A percentile compares a stretch with the other conserved stretches of the same genome.
Conservation (phyloP, 1,284 basidiomycete species). For the Sporisorium reilianum region DNA sequence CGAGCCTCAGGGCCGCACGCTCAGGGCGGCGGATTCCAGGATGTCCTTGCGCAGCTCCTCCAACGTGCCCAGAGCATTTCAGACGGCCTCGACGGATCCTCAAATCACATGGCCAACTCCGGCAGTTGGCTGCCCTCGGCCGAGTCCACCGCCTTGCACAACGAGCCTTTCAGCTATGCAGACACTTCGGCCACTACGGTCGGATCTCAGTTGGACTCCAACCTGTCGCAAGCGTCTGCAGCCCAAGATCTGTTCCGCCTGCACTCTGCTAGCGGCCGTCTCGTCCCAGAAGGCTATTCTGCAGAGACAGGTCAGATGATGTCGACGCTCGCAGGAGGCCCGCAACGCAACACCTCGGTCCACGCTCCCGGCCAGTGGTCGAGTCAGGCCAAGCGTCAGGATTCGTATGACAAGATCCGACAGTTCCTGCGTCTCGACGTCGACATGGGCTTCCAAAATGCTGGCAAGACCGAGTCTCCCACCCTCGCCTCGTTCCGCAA, state of each 20-base stretch:
- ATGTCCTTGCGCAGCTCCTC: constrained; percentile 45
- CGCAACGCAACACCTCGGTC: constrained; percentile 12
- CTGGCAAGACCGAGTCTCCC: constrained; percentile 47
- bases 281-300: constrained; percentile 36
- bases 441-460: constrained; percentile 56
- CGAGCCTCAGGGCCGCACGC: constrained; percentile 25
- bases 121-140: constrained; percentile 23
- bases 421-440: constrained; percentile 58
- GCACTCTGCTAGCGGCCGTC: constrained; percentile 27
- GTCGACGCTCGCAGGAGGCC: constrained; percentile 34
- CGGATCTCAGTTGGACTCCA: constrained; percentile 10
- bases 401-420: constrained; percentile 58
- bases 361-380: constrained; percentile 49
- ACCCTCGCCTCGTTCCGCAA: constrained; percentile 49
- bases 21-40: constrained; percentile 39
- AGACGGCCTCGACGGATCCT: neutral
- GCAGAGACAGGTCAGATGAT: constrained; percentile 34
- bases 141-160: constrained; percentile 9
- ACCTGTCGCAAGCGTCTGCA: constrained; percentile 4
- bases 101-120: constrained; percentile 11
- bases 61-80: constrained; percentile 20
- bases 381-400: constrained; percentile 55
- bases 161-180: constrained; percentile 39
- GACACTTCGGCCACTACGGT: constrained; percentile 8
- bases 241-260: constrained; percentile 25